Evolutionary conservation across 306 rosid species (phyloP), one percentile per base, ranked within the genome.

Genomic region (Macrotyloma uniflorum): DNA sequence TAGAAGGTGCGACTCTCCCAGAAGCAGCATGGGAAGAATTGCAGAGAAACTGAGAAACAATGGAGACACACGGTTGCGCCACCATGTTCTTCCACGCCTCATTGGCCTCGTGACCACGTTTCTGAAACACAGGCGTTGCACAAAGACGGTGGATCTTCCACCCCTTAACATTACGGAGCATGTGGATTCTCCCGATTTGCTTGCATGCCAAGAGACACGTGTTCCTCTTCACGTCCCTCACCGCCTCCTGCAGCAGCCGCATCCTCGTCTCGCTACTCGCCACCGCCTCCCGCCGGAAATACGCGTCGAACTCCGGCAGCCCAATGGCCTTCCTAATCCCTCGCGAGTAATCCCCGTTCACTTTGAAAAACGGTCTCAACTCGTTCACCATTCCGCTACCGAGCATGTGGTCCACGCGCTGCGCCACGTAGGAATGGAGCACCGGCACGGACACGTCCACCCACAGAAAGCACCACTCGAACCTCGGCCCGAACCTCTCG

Each of bases 321-420:
- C 96, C 97, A 3, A 92, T 92, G 7, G 96, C 95, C 20, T 77
- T 81, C 54, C 88, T 45, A 22, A 92, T 86, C 55, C 97, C 97
- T n/a, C 57, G 70, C 0, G 83, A 47, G 6, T 88, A 88, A 46
- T 90, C 87, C 8, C 84, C 72, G 0, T 49, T 54, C 5, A 90
- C 89, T 76, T 78, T 76, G 38, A 85, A 92, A 40, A 84, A 67
- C 3, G 64, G 62, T 59, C 84, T 70, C 0, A 81, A 79, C 40
- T 92, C 97, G 0, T 83, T 74, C n/a, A 88, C 86, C 91, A 92
- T 83, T 11, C 97, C 97, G 0, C 80, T 65, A 0, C 58, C 66
- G 1, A 88, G 30, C 97, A 92, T 92, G 46, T 81, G 65, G 50
- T 92, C 93, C 2, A 92, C 93, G 22, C 97, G 79, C 8, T 66